phyloP scores from a whole-genome alignment of 441 rosid genomes.

The Raphanus hybrid region DNA sequence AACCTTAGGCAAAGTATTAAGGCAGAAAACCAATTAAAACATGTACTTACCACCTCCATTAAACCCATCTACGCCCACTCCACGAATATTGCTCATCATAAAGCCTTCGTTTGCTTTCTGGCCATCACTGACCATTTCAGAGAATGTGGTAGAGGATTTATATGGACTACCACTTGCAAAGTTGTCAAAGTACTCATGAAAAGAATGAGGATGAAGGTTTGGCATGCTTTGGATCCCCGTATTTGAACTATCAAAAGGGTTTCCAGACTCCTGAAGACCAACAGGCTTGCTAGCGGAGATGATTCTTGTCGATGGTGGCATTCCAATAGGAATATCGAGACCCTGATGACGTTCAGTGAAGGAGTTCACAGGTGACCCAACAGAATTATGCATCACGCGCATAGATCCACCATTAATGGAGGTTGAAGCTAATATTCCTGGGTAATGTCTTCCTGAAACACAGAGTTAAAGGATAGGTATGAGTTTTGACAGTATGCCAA shows the following conservation, averaged over 20 bases:
- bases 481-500: conserved; percentile 12
- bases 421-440: conserved; percentile 46
- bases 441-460: conserved; percentile 37
- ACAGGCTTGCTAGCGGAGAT: conserved; percentile 47
- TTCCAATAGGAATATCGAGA: conserved; percentile 42
- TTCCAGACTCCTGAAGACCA: conserved; percentile 45
- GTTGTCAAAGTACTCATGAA: conserved; percentile 56
- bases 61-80: conserved; percentile 58
- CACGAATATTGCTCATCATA: conserved; percentile 56
- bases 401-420: conserved; percentile 48
- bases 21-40: background rate
- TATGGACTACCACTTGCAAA: conserved; percentile 48
- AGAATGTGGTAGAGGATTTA: conserved; percentile 49
- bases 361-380: conserved; percentile 40
- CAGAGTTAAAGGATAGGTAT: conserved; percentile 8
- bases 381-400: conserved; percentile 44
- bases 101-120: conserved; percentile 55
- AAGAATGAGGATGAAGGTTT: conserved; percentile 60
- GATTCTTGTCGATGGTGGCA: conserved; percentile 48
- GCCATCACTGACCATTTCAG: conserved; percentile 55
- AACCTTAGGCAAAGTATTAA: conserved; percentile 10
- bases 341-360: conserved; percentile 46
- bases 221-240: conserved; percentile 48
- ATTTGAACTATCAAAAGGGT: conserved; percentile 48
- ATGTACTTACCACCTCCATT: conserved; percentile 42